These are phyloP conservation scores for Adansonia digitata DNA, from an alignment of 345 rosid genomes.

Conservation along the genomic window DNA sequence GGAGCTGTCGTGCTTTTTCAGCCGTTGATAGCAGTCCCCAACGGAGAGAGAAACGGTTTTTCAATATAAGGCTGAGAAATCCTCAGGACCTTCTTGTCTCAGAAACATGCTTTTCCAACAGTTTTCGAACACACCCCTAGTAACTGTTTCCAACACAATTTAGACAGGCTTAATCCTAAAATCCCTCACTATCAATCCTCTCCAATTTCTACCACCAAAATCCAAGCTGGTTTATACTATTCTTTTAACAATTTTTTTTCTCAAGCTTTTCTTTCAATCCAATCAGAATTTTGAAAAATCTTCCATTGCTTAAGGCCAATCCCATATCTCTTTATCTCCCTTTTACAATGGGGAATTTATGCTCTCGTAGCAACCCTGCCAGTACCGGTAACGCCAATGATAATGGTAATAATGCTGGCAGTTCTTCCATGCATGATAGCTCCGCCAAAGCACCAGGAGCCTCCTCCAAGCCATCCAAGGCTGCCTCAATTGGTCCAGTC, in stretches of 20 bases:
- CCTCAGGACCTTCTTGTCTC: slow-evolving; percentile 16
- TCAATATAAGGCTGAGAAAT: slow-evolving; percentile 18
- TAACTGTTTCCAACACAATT: slow-evolving; percentile 18
- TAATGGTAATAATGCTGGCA: too few relatives aligned
- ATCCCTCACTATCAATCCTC: slow-evolving; percentile 28
- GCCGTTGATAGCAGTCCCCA: neutral
- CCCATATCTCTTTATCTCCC: slow-evolving; percentile 28
- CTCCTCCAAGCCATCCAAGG: slow-evolving; percentile 32
- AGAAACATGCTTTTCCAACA: neutral
- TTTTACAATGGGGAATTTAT: slow-evolving; percentile 5
- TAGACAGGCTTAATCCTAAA: slow-evolving; percentile 20
- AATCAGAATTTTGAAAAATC: neutral
- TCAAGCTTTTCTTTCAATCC: slow-evolving; percentile 12
- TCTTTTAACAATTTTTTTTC: neutral
- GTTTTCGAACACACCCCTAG: neutral
- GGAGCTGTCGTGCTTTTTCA: neutral
- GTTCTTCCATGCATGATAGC: neutral
- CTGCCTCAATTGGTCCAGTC: slow-evolving; percentile 58
- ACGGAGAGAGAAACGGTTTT: slow-evolving; percentile 1
- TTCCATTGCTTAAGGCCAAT: slow-evolving; percentile 13
- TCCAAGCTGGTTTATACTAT: slow-evolving; percentile 16
- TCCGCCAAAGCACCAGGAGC: slow-evolving; percentile 24
- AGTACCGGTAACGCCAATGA: too few relatives aligned
- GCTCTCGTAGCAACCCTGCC: slow-evolving; percentile 24
- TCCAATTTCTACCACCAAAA: slow-evolving; percentile 19